These are phyloP conservation scores for Selaginella tamariscina DNA, from an alignment of 75 land plant genomes.

Conservation along the genomic window DNA sequence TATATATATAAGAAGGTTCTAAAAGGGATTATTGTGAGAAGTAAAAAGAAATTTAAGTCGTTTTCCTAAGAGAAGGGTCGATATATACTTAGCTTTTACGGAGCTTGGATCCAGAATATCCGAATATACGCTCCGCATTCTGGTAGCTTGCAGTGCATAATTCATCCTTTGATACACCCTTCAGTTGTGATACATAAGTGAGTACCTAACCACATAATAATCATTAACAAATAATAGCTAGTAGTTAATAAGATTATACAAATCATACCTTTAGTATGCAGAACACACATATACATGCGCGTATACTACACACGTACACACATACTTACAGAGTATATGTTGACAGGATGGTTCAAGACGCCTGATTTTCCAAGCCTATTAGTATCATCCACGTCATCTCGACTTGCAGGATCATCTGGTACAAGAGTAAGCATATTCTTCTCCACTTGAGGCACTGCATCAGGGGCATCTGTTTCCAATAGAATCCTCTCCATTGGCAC, in stretches of 20 bases:
- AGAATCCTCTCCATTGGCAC: conserved; percentile 58
- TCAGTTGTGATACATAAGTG: conserved; percentile 45
- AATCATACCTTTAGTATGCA: background rate
- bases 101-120: conserved; percentile 63
- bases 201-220: conserved; percentile 34
- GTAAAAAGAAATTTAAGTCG: too few species aligned
- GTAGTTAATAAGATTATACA: background rate
- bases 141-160: conserved; percentile 45
- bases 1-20: too few species aligned
- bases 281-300: background rate
- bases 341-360: conserved; percentile 87
- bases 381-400: conserved; percentile 22
- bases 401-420: conserved; percentile 35
- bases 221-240: background rate
- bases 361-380: background rate
- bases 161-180: conserved; percentile 48
- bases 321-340: conserved; percentile 43
- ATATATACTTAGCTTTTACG: too few species aligned
- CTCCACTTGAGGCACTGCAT: conserved; percentile 44
- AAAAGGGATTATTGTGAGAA: too few species aligned
- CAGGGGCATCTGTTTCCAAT: conserved; percentile 83
- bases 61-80: too few species aligned
- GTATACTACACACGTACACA: background rate
- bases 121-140: conserved; percentile 65
- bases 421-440: conserved; percentile 30